Percentiles rank a stretch among this genome's conserved stretches.
Conservation (phyloP, 2,329 filamentous ascomycete genomes). For the Teratosphaeria viscida region DNA sequence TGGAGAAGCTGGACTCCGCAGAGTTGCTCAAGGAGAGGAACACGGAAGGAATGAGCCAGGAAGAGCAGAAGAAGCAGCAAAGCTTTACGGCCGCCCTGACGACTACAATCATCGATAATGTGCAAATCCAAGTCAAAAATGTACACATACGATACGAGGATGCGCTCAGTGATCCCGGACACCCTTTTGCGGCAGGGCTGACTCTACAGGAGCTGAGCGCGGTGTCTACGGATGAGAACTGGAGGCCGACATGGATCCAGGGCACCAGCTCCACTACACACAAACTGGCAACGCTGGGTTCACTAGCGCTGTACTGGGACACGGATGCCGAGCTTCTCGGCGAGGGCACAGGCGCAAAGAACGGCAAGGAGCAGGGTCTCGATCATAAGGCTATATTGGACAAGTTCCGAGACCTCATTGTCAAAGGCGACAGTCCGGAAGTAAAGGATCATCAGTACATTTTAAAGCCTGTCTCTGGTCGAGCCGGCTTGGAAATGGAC, state of each 20-base stretch:
- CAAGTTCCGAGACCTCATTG: conserved; percentile 70
- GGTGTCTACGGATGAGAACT: conserved; percentile 86
- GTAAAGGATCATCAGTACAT: conserved; percentile 74
- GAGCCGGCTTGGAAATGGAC: conserved; percentile 88
- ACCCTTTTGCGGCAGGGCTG: conserved; percentile 86
- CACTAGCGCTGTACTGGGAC: conserved; percentile 94
- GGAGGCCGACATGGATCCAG: conserved; percentile 93
- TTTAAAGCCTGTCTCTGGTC: conserved; percentile 86
- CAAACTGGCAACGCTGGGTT: conserved; percentile 84
- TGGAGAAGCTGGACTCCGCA: conserved; percentile 95
- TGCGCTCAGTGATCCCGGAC: conserved; percentile 84
- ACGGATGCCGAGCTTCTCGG: conserved; percentile 81
- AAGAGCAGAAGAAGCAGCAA: conserved; percentile 95
- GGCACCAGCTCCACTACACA: conserved; percentile 73
- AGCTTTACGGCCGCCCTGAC: conserved; percentile 92
- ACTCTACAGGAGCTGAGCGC: conserved; percentile 96
- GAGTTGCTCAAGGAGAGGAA: conserved; percentile 88
- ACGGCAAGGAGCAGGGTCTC: conserved; percentile 49
- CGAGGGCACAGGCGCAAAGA: conserved; percentile 62
- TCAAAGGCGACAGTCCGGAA: conserved; percentile 51
- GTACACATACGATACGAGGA: conserved; percentile 98
- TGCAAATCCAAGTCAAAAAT: conserved; percentile 96
- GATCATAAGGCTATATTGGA: conserved; percentile 67
- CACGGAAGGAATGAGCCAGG: conserved; percentile 82
- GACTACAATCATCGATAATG: conserved; percentile 95